Base-by-base conservation (phyloP, 768 basidiomycete genomes). In the Lactarius hatsudake region DNA sequence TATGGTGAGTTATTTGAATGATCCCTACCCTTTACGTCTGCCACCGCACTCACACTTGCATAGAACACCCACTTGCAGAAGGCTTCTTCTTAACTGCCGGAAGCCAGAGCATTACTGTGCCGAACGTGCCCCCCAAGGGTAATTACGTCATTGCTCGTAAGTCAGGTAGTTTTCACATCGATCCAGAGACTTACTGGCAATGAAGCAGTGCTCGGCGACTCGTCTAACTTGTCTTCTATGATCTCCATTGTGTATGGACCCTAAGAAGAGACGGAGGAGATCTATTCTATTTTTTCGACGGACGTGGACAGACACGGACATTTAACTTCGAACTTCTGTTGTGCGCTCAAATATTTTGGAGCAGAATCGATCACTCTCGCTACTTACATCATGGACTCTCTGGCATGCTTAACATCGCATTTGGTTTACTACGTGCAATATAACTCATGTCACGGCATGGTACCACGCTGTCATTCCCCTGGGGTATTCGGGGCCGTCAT, bases 181-280 rank as follows among this genome's bases (percentile, higher is more conserved):
- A 10, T 20, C 12, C 18, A 8, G 40, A 62, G 9, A 32, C 12
- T 23, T 23, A 54, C 36, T 8, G 45, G 17, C 20, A 1, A 53
- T 4, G 5, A n/a, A 67, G n/a, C 26, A 83, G 82, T 84, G 36
- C 74, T 84, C 54, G 83, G 82, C 51, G 81, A 83, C 72, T 83
- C 82, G 6, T 82, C 80, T 60, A 77, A 82, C 74, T 69, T 60
- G 18, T 75, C 73, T 6, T 66, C 67, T 23, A 15, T 63, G 54
- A 73, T 78, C 70, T 72, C 74, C 61, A 79, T 78, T 61, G 58
- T 59, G 10, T 53, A 65, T 43, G 63, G 62, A 32, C 10, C 1
- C 28, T 32, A 26, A 53, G 40, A 3, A 15, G 34, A 7, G 6
- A 23, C 34, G n/a, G 32, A 26, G 48, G 8, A 4, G 28, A 17